Percentiles rank a stretch among this genome's conserved stretches.
Evolutionary conservation across 2,329 filamentous ascomycete species (phyloP).

Genomic region (Ilyonectria destructans): DNA sequence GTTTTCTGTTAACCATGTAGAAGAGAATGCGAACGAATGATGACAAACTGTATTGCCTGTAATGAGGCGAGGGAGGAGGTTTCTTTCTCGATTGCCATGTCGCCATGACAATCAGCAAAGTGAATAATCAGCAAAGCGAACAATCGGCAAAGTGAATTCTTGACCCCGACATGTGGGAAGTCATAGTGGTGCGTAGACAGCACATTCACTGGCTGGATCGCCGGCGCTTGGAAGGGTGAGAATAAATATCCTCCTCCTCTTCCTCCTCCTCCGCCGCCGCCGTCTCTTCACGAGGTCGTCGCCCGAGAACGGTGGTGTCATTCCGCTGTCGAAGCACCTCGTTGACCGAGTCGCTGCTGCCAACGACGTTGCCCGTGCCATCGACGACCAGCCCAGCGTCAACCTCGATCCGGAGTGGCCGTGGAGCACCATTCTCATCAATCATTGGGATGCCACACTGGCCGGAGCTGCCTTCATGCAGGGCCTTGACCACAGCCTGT

Average conservation of each 20-base stretch:
- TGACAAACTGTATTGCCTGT: neutral
- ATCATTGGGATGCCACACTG: constrained; percentile 63
- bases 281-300: constrained; percentile 41
- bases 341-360: constrained; percentile 51
- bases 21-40: neutral
- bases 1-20: neutral
- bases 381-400: constrained; percentile 63
- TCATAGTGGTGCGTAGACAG: no score
- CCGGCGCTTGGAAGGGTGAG: constrained; percentile 44
- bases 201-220: constrained; percentile 38
- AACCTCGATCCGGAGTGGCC: constrained; percentile 61
- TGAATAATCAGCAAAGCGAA: no score
- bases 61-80: neutral
- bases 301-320: constrained; percentile 15
- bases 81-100: neutral
- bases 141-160: no score
- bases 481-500: constrained; percentile 61
- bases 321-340: constrained; percentile 48
- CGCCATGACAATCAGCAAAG: neutral
- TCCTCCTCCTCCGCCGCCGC: constrained; percentile 42
- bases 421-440: constrained; percentile 60
- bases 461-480: constrained; percentile 60
- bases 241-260: constrained; percentile 34
- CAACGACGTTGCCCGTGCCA: constrained; percentile 63
- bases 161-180: no score